Conservation (phyloP, 768 basidiomycete genomes). For the Naganishia onofrii region DNA sequence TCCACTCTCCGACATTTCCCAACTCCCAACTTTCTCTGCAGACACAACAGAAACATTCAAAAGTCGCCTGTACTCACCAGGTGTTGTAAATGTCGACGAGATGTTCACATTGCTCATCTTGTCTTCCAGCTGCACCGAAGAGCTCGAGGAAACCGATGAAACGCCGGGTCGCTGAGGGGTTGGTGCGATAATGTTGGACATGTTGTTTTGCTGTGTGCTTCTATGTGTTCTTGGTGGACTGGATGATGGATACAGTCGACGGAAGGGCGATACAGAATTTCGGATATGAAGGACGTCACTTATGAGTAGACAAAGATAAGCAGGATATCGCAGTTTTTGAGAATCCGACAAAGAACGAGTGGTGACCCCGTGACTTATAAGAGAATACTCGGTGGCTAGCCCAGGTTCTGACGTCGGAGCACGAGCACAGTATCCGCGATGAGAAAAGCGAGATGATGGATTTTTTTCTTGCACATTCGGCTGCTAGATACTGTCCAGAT, state of each 20-base stretch:
- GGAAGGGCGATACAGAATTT: not conserved
- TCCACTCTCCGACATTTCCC: not conserved
- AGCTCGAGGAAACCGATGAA: constrained; percentile 20
- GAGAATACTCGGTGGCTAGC: constrained; percentile 7
- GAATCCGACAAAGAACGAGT: not conserved
- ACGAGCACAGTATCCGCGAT: not conserved
- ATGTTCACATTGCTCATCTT: constrained; percentile 39
- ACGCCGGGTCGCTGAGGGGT: constrained; percentile 15
- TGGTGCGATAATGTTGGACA: constrained; percentile 27
- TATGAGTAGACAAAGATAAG: not conserved
- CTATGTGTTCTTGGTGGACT: not conserved
- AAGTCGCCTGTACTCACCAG: constrained; percentile 35
- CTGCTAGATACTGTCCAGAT: not conserved
- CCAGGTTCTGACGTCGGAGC: not conserved
- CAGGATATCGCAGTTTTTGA: not conserved
- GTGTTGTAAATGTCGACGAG: constrained; percentile 45
- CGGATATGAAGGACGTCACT: not conserved
- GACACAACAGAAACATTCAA: not conserved
- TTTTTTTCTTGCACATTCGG: constrained; percentile 7
- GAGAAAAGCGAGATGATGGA: not conserved
- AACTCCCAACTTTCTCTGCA: not conserved
- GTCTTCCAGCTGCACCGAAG: constrained; percentile 20
- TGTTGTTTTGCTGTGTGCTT: not conserved
- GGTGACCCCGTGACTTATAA: constrained; percentile 2
- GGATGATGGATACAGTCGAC: constrained; percentile 4